Evolutionary conservation across 306 rosid species (phyloP), one percentile per base, ranked within the genome.

Genomic region (Vigna angularis): DNA sequence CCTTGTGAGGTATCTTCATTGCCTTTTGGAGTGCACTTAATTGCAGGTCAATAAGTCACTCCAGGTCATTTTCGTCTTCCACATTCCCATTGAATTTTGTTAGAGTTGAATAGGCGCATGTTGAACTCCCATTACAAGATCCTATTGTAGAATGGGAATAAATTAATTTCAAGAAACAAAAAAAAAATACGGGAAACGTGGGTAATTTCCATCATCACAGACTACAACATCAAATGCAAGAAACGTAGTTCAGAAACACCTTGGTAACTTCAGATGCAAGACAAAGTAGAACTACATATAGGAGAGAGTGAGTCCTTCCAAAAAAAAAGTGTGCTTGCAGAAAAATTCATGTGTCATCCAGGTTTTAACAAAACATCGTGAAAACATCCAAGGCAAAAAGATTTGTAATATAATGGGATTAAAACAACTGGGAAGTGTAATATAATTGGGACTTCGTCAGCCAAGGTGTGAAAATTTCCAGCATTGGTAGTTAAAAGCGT

Each of bases 11-110:
- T 75, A 94, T 84, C 89, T 90, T 94, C 76, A 94, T 28, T 12
- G 96, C 96, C 85, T 88, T 92, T 83, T 88, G 97, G 66, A 92
- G 87, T 73, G 91, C 86, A 56, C 83, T 90, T 79, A 94, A 86
- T 75, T 94, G 96, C 83, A 70, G 75, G 22, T 92, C 93, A 45
- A 89, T 90, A 51, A 92, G 91, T 56, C 44, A 62, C 86, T 90
- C 97, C 82, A 92, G 85, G 79, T 86, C 93, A 44, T 65, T 67
- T 80, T 91, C 93, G 20, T 87, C 89, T 77, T 87, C 87, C 59
- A 83, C 75, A 18, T 77, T 80, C 72, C 91, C 84, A 14, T 56
- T 6, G 76, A 83, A 85, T 66, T 87, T 83, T 52, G 76, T 18
- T 12, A 87, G 63, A 38, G 85, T 86, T 15, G 48, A 45, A 79